Evolutionary conservation across 228 moss, liverwort and hornwort species (phyloP).

Genomic region (Sphagnum magellanicum): DNA sequence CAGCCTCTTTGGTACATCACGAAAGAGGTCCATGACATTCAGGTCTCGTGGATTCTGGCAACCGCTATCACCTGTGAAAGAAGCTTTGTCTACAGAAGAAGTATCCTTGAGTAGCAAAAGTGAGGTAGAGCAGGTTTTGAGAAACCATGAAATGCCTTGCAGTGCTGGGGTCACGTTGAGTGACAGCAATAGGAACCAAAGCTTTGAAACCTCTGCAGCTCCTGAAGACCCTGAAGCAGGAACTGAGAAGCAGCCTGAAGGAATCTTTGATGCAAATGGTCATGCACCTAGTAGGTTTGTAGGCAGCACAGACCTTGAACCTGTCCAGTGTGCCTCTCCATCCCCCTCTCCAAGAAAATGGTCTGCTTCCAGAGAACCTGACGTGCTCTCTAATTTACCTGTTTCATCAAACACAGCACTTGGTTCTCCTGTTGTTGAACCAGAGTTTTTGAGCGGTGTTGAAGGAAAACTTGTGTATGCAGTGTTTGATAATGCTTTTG

Average conservation of each 20-base stretch:
- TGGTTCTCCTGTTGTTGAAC: background rate
- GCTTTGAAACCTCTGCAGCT: conserved; percentile 23
- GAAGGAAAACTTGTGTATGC: background rate
- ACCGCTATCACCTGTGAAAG: conserved; percentile 38
- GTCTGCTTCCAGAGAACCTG: conserved; percentile 13
- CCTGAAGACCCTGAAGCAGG: no score
- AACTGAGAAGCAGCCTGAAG: no score
- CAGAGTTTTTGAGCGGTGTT: conserved; percentile 21
- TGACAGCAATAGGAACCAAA: conserved; percentile 10
- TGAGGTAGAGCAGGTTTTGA: background rate
- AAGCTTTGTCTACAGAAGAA: conserved; percentile 27
- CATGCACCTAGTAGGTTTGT: conserved; percentile 8
- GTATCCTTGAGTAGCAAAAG: conserved; percentile 23
- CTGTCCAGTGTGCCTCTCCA: conserved; percentile 40
- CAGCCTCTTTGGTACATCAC: conserved; percentile 30
- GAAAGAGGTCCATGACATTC: conserved; percentile 19
- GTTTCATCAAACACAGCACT: no score
- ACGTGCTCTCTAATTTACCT: no score
- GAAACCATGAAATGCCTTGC: background rate
- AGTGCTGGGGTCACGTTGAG: background rate
- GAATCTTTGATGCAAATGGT: no score
- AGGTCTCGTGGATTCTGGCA: conserved; percentile 26
- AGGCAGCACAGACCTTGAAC: conserved; percentile 34
- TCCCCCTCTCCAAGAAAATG: conserved; percentile 20
- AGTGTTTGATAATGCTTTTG: background rate